Conservation (phyloP, 1,284 basidiomycete species). For the Fistulinella cinereoalba region DNA sequence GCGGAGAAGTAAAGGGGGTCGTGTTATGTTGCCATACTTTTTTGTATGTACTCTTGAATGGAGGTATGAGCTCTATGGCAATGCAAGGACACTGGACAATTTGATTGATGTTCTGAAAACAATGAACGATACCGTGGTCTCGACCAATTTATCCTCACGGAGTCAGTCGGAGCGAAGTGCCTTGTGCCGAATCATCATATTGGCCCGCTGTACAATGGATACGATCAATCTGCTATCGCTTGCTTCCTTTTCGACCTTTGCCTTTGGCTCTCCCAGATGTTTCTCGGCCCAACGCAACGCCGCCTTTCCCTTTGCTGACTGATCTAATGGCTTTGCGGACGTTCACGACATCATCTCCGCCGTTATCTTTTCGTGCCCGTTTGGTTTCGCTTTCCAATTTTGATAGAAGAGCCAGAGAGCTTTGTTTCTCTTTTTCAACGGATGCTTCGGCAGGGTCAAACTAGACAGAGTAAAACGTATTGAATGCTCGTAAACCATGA, state of each 20-base stretch:
- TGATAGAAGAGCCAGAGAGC: constrained; percentile 73
- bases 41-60: constrained; percentile 14
- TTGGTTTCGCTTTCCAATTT: constrained; percentile 73
- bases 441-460: constrained; percentile 80
- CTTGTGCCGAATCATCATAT: too few relatives aligned
- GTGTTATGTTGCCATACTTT: constrained; percentile 14
- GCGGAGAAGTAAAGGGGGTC: constrained; percentile 20
- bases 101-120: too few relatives aligned
- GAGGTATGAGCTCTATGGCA: too few relatives aligned
- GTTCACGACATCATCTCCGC: constrained; percentile 62
- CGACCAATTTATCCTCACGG: too few relatives aligned
- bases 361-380: constrained; percentile 54
- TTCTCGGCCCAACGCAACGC: constrained; percentile 52
- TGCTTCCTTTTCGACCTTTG: constrained; percentile 26
- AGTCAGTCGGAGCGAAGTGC: too few relatives aligned
- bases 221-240: constrained; percentile 10
- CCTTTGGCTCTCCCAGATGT: too few relatives aligned
- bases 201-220: too few relatives aligned
- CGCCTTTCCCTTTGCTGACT: constrained; percentile 67
- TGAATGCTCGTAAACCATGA: background rate
- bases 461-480: constrained; percentile 41
- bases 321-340: constrained; percentile 85
- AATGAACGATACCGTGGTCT: too few relatives aligned
- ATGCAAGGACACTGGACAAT: too few relatives aligned
- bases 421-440: constrained; percentile 63